Evolutionary conservation across 1,284 basidiomycete species (phyloP).

Genomic region (Leccinum cinnamomeum): DNA sequence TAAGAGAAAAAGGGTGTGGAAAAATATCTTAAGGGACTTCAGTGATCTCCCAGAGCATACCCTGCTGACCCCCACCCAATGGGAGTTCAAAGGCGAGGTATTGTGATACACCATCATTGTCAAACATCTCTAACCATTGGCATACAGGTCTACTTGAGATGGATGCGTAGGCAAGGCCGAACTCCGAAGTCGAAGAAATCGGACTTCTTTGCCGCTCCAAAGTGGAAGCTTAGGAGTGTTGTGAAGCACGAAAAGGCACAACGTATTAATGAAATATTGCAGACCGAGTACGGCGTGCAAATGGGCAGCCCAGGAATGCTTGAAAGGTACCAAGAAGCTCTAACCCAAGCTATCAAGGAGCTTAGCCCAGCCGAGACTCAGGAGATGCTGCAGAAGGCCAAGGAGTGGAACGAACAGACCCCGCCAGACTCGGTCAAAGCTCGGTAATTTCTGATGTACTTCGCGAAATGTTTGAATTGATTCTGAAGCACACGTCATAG

Average conservation of each 20-base stretch:
- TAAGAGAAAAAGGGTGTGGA: neutral
- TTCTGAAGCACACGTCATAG: neutral
- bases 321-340: neutral
- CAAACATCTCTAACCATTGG: neutral
- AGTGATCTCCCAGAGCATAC: neutral
- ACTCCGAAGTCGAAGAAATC: neutral
- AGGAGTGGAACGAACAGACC: neutral
- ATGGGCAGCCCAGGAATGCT: neutral
- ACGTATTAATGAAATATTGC: neutral
- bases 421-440: neutral
- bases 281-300: neutral
- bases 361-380: neutral
- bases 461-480: neutral
- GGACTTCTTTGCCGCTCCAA: neutral
- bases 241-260: neutral
- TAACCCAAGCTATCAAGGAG: neutral
- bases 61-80: neutral
- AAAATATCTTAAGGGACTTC: neutral
- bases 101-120: neutral
- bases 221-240: neutral
- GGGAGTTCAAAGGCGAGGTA: neutral
- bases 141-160: neutral
- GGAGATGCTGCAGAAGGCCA: neutral
- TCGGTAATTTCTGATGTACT: neutral
- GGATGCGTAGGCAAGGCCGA: neutral